phyloP scores from a whole-genome alignment of 2,329 filamentous ascomycete genomes.

The Aspergillus ochraceus region DNA sequence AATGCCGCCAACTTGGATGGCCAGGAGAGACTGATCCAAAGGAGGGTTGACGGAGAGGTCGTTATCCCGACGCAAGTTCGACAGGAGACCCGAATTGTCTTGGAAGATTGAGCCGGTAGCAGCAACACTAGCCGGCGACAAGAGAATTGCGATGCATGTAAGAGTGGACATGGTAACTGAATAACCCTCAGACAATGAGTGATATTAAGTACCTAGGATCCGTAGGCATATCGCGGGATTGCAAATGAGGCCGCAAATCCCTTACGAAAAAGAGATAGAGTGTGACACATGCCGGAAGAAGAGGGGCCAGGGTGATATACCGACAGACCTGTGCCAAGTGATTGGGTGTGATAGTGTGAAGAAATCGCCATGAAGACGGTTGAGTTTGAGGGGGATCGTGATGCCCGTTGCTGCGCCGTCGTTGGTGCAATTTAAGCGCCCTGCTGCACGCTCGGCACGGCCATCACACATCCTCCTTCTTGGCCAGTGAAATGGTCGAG shows the following conservation, averaged over 20 bases:
- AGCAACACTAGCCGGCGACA: conserved; percentile 12
- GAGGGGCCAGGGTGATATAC: conserved; percentile 18
- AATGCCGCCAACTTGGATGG: conserved; percentile 80
- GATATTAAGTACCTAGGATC: conserved; percentile 19
- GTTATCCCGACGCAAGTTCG: conserved; percentile 13
- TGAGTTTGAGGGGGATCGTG: conserved; percentile 6
- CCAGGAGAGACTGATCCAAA: conserved; percentile 65
- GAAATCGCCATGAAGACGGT: conserved; percentile 4
- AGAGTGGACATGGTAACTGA: conserved; percentile 15
- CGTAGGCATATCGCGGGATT: conserved; percentile 19
- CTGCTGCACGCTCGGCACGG: conserved; percentile 22
- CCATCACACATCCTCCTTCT: neutral
- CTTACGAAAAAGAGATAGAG: conserved; percentile 19
- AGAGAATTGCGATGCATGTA: conserved; percentile 9
- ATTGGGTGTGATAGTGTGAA: conserved; percentile 32
- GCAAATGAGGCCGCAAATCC: conserved; percentile 29
- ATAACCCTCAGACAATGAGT: conserved; percentile 11
- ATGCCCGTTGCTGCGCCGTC: conserved; percentile 12
- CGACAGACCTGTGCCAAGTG: conserved; percentile 18
- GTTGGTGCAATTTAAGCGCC: conserved; percentile 32
- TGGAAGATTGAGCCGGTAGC: conserved; percentile 14
- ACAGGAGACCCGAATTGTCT: conserved; percentile 6
- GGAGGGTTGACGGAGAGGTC: conserved; percentile 30
- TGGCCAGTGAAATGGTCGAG: neutral
- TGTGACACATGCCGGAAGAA: conserved; percentile 21